phyloP scores from a whole-genome alignment of 208 protist species.

The Phytomonas francai region DNA sequence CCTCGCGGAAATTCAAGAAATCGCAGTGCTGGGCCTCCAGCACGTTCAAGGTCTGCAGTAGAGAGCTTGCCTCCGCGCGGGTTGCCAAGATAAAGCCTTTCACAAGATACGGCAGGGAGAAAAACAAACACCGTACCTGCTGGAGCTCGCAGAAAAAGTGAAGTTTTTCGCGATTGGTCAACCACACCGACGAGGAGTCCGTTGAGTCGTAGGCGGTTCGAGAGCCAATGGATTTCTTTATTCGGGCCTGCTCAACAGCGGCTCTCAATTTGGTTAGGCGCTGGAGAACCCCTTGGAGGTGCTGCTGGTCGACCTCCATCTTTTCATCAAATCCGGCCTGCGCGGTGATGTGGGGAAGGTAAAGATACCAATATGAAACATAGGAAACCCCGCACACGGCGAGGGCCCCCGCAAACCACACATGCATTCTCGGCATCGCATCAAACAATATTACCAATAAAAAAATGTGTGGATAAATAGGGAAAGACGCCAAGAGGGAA shows the following conservation, averaged over 20 bases:
- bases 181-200: constrained; percentile 19
- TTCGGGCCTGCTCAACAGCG: constrained; percentile 15
- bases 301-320: constrained; percentile 10
- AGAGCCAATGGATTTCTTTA: not conserved
- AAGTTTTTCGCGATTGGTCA: constrained; percentile 38
- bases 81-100: no score
- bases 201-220: constrained; percentile 2
- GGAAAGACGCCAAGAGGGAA: no score
- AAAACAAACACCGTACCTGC: constrained; percentile 23
- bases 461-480: no score
- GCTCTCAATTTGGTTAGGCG: constrained; percentile 16
- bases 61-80: not conserved
- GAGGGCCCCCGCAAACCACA: no score
- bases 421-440: no score
- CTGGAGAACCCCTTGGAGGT: constrained; percentile 18
- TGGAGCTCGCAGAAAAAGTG: constrained; percentile 59
- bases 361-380: constrained; percentile 44
- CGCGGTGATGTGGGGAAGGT: constrained; percentile 19
- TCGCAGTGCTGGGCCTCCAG: constrained; percentile 46
- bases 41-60: constrained; percentile 12
- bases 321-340: constrained; percentile 10
- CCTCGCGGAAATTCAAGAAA: constrained; percentile 47
- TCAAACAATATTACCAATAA: no score
- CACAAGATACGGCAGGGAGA: constrained; percentile 22
- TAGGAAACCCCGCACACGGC: no score